Evolutionary conservation across 2,329 filamentous ascomycete species (phyloP).

Genomic region (Fusarium sp.): DNA sequence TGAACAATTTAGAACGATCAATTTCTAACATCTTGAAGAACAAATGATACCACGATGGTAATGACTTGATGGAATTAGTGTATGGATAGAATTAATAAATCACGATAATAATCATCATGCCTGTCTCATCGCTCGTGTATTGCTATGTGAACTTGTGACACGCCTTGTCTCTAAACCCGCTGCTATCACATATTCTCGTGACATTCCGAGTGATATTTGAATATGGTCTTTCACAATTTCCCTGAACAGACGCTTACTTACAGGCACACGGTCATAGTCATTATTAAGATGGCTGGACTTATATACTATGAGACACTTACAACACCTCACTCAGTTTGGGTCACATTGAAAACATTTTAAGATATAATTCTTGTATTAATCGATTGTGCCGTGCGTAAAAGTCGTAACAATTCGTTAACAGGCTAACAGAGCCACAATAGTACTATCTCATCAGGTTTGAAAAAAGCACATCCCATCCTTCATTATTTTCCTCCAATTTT

Average conservation of each 20-base stretch:
- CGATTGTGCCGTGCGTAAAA: constrained; percentile 34
- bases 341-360: not conserved
- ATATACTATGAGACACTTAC: too few relatives aligned
- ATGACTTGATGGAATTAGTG: constrained; percentile 14
- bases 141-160: not conserved
- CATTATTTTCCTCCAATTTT: constrained; percentile 10
- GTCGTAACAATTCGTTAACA: constrained; percentile 41
- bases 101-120: not conserved
- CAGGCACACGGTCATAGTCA: not conserved
- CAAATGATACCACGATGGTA: constrained; percentile 3
- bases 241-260: not conserved
- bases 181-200: fast-evolving
- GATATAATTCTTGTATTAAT: constrained; percentile 29
- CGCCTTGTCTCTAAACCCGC: too few relatives aligned
- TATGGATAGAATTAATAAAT: constrained; percentile 25
- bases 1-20: not conserved
- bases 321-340: too few relatives aligned
- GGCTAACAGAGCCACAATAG: constrained; percentile 17
- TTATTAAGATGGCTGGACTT: not conserved
- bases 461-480: not conserved
- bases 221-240: too few relatives aligned
- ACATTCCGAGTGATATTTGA: not conserved
- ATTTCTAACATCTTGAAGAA: not conserved
- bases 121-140: not conserved
- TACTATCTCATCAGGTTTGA: constrained; percentile 11